Evolutionary conservation across 768 basidiomycete genomes (phyloP).

Genomic region (Lactifluus pinguis): DNA sequence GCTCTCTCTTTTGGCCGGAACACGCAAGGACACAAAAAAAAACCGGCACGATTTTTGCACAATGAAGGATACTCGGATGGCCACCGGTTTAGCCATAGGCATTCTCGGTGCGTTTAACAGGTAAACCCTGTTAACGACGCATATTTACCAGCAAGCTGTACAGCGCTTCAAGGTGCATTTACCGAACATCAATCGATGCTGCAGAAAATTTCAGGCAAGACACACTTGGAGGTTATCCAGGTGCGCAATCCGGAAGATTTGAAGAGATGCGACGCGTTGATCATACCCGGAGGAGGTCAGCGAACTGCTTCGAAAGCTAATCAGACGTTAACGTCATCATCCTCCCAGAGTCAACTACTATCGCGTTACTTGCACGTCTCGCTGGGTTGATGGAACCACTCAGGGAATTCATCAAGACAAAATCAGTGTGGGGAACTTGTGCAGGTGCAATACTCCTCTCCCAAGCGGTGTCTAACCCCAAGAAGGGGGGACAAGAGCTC

Average conservation of each 20-base stretch:
- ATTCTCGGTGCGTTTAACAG: constrained; percentile 15
- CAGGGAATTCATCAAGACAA: constrained; percentile 55
- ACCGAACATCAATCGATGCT: constrained; percentile 73
- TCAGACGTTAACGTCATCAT: not conserved
- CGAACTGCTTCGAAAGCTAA: not conserved
- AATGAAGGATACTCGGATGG: constrained; percentile 10
- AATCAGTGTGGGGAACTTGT: constrained; percentile 92
- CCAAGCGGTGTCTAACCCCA: constrained; percentile 60
- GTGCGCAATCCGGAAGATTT: constrained; percentile 77
- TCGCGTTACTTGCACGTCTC: constrained; percentile 64
- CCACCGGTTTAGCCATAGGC: constrained; percentile 13
- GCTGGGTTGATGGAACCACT: constrained; percentile 78
- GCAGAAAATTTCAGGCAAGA: constrained; percentile 42
- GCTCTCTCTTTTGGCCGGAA: not conserved
- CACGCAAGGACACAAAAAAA: not conserved
- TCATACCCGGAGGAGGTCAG: constrained; percentile 88
- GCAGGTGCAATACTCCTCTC: constrained; percentile 90
- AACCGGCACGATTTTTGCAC: not conserved
- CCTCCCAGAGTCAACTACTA: constrained; percentile 78
- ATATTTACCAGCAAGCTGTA: not conserved
- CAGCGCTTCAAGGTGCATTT: constrained; percentile 92
- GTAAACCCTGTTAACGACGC: no score
- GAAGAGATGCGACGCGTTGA: constrained; percentile 65
- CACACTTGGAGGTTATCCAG: constrained; percentile 39
- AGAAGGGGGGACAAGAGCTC: constrained; percentile 83